A percentile compares a stretch with the other conserved stretches of the same genome.
Evolutionary conservation across 768 basidiomycete species (phyloP).

Genomic region (Boletus rubroflammeus): DNA sequence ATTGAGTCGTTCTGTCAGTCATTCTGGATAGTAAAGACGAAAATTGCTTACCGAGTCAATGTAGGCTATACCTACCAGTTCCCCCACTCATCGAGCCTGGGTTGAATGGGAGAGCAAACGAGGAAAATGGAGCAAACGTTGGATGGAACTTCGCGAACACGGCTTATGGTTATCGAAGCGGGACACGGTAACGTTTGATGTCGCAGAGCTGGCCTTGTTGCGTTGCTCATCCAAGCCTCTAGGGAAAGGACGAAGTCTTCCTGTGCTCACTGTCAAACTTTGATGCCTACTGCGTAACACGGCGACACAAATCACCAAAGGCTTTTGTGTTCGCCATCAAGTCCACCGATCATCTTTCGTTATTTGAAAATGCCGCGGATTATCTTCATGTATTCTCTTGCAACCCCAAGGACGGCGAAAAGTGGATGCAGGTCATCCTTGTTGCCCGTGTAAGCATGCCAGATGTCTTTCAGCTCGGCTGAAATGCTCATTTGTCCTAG

Average conservation of each 20-base stretch:
- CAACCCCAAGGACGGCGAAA: conserved; percentile 64
- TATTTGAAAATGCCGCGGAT: conserved; percentile 85
- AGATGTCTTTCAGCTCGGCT: neutral
- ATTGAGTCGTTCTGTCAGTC: conserved; percentile 58
- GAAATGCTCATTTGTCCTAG: conserved; percentile 36
- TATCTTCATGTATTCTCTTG: conserved; percentile 87
- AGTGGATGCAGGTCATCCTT: conserved; percentile 78
- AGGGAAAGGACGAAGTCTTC: conserved; percentile 83
- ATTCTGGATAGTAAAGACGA: conserved; percentile 26
- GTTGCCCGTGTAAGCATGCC: conserved; percentile 66
- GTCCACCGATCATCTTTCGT: conserved; percentile 78
- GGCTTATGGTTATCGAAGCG: conserved; percentile 85
- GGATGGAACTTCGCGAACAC: conserved; percentile 84
- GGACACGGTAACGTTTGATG: conserved; percentile 59
- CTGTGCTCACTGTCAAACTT: conserved; percentile 87
- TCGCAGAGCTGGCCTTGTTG: neutral
- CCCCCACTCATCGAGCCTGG: conserved; percentile 50
- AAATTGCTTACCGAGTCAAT: conserved; percentile 41
- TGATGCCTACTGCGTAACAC: conserved; percentile 80
- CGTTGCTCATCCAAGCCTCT: conserved; percentile 7
- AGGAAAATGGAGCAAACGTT: conserved; percentile 94
- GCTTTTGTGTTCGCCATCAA: conserved; percentile 83
- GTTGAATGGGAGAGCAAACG: conserved; percentile 89
- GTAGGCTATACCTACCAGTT: conserved; percentile 46
- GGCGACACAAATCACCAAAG: conserved; percentile 78